Percentiles rank a stretch among this genome's conserved stretches.
Conservation (phyloP, 148 eudicot species). For the Chenopodium formosanum region DNA sequence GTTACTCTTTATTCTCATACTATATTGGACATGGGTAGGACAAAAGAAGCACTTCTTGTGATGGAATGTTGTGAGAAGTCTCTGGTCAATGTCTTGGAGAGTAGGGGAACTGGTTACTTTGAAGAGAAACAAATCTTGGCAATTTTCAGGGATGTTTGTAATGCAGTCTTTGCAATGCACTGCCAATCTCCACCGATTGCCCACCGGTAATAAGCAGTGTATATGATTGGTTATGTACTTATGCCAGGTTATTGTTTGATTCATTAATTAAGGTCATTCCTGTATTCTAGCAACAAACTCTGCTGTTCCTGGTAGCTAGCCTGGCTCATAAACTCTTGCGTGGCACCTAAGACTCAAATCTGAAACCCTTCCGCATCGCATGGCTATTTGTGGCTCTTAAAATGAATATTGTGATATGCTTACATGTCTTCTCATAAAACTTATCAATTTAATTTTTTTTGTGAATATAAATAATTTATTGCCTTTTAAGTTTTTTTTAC, state of each 20-base stretch:
- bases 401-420: slow-evolving; percentile 4
- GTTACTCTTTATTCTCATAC: slow-evolving; percentile 66
- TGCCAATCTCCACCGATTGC: slow-evolving; percentile 96
- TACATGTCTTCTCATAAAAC: not conserved
- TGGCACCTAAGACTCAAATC: not conserved
- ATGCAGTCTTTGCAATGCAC: slow-evolving; percentile 98
- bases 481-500: not conserved
- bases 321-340: not conserved
- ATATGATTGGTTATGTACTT: not conserved
- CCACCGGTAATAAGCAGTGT: slow-evolving; percentile 63
- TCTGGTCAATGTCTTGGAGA: slow-evolving; percentile 80
- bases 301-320: not conserved
- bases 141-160: slow-evolving; percentile 88
- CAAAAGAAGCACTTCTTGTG: slow-evolving; percentile 85
- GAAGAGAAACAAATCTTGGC: slow-evolving; percentile 80
- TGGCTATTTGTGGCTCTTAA: not conserved
- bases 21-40: slow-evolving; percentile 89
- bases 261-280: not conserved
- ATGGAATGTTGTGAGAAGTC: slow-evolving; percentile 97
- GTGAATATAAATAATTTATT: not conserved
- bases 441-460: not conserved
- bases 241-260: slow-evolving; percentile 1
- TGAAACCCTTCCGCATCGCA: not conserved
- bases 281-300: not conserved
- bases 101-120: slow-evolving; percentile 80